Conservation (phyloP, 2,329 filamentous ascomycete species). For the Penicillium thymicola region DNA sequence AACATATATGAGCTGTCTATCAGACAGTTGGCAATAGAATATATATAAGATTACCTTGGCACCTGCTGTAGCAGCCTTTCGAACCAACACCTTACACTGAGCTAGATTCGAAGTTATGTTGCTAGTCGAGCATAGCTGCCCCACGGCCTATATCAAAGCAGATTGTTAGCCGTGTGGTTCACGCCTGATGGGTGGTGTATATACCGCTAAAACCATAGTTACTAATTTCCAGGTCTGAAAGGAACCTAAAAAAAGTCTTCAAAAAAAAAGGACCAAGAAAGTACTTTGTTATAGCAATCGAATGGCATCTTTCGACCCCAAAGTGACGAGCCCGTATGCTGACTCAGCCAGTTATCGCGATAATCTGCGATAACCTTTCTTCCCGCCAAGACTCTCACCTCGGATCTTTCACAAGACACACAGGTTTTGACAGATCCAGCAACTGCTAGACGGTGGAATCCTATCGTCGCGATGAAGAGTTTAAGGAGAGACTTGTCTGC, state of each 20-base stretch:
- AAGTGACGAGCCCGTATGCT: slow-evolving; percentile 9
- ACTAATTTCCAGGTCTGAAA: not conserved
- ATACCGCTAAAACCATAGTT: slow-evolving; percentile 32
- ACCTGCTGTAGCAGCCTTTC: slow-evolving; percentile 69
- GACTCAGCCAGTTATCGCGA: slow-evolving; percentile 23
- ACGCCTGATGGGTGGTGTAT: not conserved
- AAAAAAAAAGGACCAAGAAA: too few species aligned
- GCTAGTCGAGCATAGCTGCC: slow-evolving; percentile 83
- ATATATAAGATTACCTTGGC: slow-evolving; percentile 60
- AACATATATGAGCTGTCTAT: slow-evolving; percentile 7
- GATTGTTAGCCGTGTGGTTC: slow-evolving; percentile 8
- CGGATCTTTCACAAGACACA: slow-evolving; percentile 5
- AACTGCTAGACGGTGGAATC: slow-evolving; percentile 12
- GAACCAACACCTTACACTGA: slow-evolving; percentile 70
- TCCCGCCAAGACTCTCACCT: slow-evolving; percentile 21
- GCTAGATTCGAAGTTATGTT: slow-evolving; percentile 74
- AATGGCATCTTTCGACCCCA: slow-evolving; percentile 3
- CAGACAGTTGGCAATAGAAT: not conserved
- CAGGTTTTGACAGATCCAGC: slow-evolving; percentile 5
- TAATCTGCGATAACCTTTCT: slow-evolving; percentile 21
- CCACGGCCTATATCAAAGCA: slow-evolving; percentile 63
- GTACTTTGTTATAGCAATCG: not conserved
- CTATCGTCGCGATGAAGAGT: slow-evolving; percentile 54
- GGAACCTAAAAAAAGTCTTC: too few species aligned
- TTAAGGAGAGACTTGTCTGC: slow-evolving; percentile 56